Evolutionary conservation across 2,329 filamentous ascomycete species (phyloP), one percentile per base, ranked within the genome.

Genomic region (Sarocladium kiliense): DNA sequence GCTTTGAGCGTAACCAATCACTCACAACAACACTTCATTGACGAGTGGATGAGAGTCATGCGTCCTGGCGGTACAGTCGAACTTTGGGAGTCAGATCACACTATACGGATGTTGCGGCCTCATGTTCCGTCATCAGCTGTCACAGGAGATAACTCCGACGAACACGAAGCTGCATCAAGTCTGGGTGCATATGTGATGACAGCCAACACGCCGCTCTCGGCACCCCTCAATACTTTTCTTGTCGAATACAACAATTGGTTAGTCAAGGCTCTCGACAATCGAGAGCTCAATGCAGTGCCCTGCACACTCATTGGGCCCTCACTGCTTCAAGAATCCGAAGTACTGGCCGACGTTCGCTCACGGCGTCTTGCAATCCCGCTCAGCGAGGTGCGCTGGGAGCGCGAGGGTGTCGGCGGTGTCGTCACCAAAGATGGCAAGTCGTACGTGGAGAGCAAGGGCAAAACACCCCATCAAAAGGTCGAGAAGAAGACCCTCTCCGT

Each of bases 31-130:
- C 32, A 60, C 3, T 68, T 82, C 25, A 75, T 85, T 57, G 87
- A 89, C 60, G 91, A 97, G 66, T 87, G 86, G 58, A 74, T 93
- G 45, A 87, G 92, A 18, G 73, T 96, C 12, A 75, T 96, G 34
- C 85, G 81, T 60, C 86, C 88, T 0, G 91, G 89, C 16, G 93
- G 93, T 3, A 83, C 84, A 2, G 65, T 97, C 25, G 93, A 97
- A 67, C 78, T 95, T 16, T 97, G 92, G 92, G 92, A 96, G 60
- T 87, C 87, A 4, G 92, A 97, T 70, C 85, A 91, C 66, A 81
- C 87, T 12, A 84, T 96, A 60, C 87, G 92, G 61, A 92, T 91
- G 68, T 77, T 97, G 26, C 78, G 90, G 53, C 89, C 90, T 2
- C 89, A 94, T 66, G 84, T 88, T 2, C 84, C 86, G 2, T 80